phyloP scores from a whole-genome alignment of 2,329 filamentous ascomycete species.

The Fusarium camptoceras region DNA sequence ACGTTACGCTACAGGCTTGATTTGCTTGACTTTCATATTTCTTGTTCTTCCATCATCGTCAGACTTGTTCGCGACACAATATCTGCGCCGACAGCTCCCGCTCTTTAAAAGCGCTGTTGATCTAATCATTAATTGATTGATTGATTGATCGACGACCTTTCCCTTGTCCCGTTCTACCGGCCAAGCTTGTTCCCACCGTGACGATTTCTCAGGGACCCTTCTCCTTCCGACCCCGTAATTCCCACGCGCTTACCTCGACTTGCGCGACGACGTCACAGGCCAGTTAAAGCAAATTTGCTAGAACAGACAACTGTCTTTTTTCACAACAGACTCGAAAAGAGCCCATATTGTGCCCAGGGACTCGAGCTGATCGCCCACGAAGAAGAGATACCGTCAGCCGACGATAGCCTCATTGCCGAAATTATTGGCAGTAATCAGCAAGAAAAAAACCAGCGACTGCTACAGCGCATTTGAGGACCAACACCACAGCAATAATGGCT shows the following conservation, averaged over 20 bases:
- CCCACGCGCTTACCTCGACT: conserved; percentile 26
- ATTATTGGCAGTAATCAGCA: conserved; percentile 1
- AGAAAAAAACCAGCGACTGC: not conserved
- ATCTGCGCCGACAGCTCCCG: conserved; percentile 12
- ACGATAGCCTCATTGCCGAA: conserved; percentile 22
- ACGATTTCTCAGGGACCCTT: conserved; percentile 21
- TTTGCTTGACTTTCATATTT: conserved; percentile 30
- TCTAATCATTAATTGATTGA: not conserved
- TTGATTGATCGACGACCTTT: conserved; percentile 1
- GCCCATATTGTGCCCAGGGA: conserved; percentile 9
- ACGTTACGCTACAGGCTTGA: not conserved
- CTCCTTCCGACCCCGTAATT: conserved; percentile 26
- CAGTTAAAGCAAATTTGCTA: conserved; percentile 7
- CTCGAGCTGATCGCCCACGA: not conserved
- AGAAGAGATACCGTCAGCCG: conserved; percentile 3
- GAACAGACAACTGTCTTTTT: conserved; percentile 9
- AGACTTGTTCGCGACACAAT: conserved; percentile 34
- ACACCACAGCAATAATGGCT: conserved; percentile 45
- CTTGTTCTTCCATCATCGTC: conserved; percentile 38
- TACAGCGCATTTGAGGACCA: conserved; percentile 11
- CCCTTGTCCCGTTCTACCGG: not conserved
- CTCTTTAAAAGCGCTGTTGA: conserved; percentile 10
- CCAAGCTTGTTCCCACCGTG: conserved; percentile 9
- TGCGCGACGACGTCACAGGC: conserved; percentile 32
- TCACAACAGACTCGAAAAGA: not conserved